Conservation (phyloP, 768 basidiomycete species). For the Pleurotus cornucopiae region DNA sequence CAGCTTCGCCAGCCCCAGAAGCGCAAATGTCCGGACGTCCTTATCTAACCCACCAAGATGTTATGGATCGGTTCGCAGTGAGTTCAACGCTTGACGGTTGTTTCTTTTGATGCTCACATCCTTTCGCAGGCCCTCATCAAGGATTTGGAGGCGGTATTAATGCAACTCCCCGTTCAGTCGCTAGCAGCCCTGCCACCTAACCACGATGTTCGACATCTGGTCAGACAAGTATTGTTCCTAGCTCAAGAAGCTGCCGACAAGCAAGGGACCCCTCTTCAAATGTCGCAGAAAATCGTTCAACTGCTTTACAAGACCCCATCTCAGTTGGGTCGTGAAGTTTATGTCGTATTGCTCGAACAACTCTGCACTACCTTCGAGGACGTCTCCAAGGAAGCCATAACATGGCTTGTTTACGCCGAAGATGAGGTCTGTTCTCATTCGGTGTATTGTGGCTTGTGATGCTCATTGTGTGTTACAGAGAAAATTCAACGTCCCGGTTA, state of each 20-base stretch:
- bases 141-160: conserved; percentile 80
- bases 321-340: conserved; percentile 88
- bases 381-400: conserved; percentile 93
- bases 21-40: conserved; percentile 32
- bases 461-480: conserved; percentile 46
- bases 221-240: conserved; percentile 78
- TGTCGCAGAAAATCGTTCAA: conserved; percentile 97
- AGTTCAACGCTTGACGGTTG: conserved; percentile 19
- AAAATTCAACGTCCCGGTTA: conserved; percentile 94
- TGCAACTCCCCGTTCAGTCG: conserved; percentile 69
- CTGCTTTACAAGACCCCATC: conserved; percentile 85
- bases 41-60: conserved; percentile 69
- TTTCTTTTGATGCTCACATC: neutral
- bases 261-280: conserved; percentile 82
- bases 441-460: neutral
- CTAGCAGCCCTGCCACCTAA: conserved; percentile 71
- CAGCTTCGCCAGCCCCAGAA: conserved; percentile 64
- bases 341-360: conserved; percentile 83
- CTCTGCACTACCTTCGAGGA: conserved; percentile 87
- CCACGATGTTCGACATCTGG: conserved; percentile 81
- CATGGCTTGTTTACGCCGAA: conserved; percentile 94
- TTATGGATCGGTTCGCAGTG: conserved; percentile 85
- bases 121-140: conserved; percentile 33
- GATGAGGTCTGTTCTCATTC: conserved; percentile 66
- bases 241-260: conserved; percentile 78